Conservation (phyloP, 169 alveolate species). For the Cyclospora cayetanensis region DNA sequence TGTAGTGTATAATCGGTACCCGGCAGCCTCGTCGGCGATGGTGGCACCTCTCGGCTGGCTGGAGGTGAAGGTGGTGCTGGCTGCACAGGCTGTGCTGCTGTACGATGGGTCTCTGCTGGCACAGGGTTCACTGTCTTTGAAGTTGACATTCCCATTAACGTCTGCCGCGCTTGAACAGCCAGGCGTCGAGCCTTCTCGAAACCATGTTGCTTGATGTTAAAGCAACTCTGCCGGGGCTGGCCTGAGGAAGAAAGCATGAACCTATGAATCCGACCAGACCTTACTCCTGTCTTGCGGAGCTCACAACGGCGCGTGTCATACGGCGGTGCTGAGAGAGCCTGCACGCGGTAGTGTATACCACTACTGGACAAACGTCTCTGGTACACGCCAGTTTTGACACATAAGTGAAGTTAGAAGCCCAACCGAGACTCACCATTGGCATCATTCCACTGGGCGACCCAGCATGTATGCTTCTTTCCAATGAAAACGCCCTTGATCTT, state of each 20-base stretch:
- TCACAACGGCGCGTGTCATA: not conserved
- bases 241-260: conserved; percentile 9
- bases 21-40: conserved; percentile 44
- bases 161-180: conserved; percentile 67
- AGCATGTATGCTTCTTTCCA: conserved; percentile 69
- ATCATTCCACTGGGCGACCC: conserved; percentile 74
- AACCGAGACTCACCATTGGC: conserved; percentile 25
- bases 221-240: conserved; percentile 69
- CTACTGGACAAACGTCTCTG: not conserved
- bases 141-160: conserved; percentile 56
- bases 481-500: conserved; percentile 70
- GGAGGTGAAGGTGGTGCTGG: conserved; percentile 26
- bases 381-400: not conserved
- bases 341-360: not conserved
- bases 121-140: not conserved
- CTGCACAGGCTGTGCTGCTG: conserved; percentile 43
- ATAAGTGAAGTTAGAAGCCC: not conserved
- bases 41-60: conserved; percentile 6
- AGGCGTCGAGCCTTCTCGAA: conserved; percentile 66
- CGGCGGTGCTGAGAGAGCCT: not conserved
- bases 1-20: not conserved
- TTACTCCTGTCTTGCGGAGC: no score
- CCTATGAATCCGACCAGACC: no score
- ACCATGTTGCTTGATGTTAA: conserved; percentile 61
- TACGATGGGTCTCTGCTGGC: conserved; percentile 25